Evolutionary conservation across 768 basidiomycete genomes (phyloP).

Genomic region (Atractiella rhizophila): DNA sequence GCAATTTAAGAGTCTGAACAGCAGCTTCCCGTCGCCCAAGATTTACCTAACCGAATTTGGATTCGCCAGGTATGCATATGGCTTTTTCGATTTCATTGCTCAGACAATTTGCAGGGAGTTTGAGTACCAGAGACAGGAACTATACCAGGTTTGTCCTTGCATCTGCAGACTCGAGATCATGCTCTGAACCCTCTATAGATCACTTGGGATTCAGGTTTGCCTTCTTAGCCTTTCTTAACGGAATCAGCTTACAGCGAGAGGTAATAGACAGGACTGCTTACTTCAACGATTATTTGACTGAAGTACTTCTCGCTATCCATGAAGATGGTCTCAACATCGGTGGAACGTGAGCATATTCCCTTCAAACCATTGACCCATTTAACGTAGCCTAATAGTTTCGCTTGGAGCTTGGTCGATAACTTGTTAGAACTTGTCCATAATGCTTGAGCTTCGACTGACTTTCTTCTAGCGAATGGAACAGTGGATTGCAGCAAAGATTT

Average conservation of each 20-base stretch:
- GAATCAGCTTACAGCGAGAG: background rate
- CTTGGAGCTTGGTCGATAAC: constrained; percentile 1
- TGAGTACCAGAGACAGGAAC: constrained; percentile 25
- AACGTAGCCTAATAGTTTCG: constrained; percentile 2
- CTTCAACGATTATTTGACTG: constrained; percentile 30
- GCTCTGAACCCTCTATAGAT: no score
- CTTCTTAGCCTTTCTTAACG: background rate
- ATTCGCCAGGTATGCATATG: constrained; percentile 31
- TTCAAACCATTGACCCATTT: background rate
- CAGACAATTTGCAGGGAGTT: no score
- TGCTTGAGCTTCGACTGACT: background rate
- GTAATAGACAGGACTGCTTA: constrained; percentile 22
- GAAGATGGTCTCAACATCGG: constrained; percentile 27
- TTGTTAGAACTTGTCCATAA: background rate
- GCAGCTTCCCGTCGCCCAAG: constrained; percentile 21
- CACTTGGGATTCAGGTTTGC: constrained; percentile 25
- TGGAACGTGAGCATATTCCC: background rate
- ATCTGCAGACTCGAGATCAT: no score
- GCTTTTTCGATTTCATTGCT: no score
- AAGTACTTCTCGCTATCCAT: constrained; percentile 29
- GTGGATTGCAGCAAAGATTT: background rate
- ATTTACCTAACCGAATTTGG: constrained; percentile 27
- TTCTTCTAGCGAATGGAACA: constrained; percentile 2
- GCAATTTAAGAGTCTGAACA: constrained; percentile 8
- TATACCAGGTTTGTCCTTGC: constrained; percentile 29